phyloP scores from a whole-genome alignment of 305 asterid genomes.

The Andrographis paniculata region DNA sequence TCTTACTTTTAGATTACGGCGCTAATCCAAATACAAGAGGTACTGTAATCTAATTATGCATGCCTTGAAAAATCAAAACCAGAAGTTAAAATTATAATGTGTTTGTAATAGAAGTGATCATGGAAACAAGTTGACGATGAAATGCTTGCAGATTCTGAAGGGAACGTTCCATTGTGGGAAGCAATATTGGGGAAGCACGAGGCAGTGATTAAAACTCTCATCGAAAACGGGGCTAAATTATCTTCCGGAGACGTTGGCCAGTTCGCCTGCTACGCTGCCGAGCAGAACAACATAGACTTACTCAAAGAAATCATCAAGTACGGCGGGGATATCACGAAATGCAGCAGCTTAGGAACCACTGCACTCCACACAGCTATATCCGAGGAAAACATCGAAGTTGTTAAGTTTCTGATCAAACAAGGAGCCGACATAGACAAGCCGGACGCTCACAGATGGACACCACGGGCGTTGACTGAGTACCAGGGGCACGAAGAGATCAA shows the following conservation, averaged over 20 bases:
- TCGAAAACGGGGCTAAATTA: conserved; percentile 53
- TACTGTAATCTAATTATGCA: conserved; percentile 9
- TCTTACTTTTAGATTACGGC: conserved; percentile 66
- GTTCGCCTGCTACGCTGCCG: conserved; percentile 56
- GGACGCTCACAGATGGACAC: conserved; percentile 61
- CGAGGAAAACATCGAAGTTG: conserved; percentile 47
- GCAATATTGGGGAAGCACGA: conserved; percentile 56
- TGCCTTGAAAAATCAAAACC: too few species aligned
- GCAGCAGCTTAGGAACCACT: conserved; percentile 46
- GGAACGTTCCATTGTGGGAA: conserved; percentile 72
- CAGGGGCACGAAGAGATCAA: conserved; percentile 55
- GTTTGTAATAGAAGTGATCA: too few species aligned
- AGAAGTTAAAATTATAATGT: too few species aligned
- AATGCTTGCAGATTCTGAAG: conserved; percentile 58
- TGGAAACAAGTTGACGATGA: too few species aligned
- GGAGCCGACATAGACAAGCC: conserved; percentile 56
- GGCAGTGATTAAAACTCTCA: conserved; percentile 32
- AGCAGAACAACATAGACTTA: conserved; percentile 50
- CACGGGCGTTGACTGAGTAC: conserved; percentile 55
- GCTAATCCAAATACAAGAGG: conserved; percentile 80
- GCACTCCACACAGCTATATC: conserved; percentile 68
- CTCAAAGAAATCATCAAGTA: conserved; percentile 42
- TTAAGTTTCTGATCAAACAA: conserved; percentile 46
- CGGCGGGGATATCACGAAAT: conserved; percentile 56
- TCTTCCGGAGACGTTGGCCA: conserved; percentile 54